A percentile compares a stretch with the other conserved stretches of the same genome.
phyloP scores from a whole-genome alignment of 148 eudicot genomes.

The Pharnaceum exiguum region DNA sequence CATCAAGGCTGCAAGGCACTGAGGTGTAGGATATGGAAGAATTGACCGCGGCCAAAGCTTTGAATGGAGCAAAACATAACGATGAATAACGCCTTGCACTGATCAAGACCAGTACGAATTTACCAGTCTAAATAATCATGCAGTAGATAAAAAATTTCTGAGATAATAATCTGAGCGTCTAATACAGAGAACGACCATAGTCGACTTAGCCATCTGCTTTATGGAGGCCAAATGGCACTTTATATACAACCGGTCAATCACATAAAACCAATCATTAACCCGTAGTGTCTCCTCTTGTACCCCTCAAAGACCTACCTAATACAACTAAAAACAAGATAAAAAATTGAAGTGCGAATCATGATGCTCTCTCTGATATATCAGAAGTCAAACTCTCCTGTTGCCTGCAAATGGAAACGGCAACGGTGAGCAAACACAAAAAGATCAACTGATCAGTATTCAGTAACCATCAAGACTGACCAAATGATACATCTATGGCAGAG shows the following conservation, averaged over 20 bases:
- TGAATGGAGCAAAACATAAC: too few species aligned
- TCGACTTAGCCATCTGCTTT: conserved; percentile 27
- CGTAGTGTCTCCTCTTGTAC: conserved; percentile 15
- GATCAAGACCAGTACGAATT: too few species aligned
- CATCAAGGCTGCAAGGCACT: too few species aligned
- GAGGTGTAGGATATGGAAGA: too few species aligned
- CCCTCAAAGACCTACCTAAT: conserved; percentile 20
- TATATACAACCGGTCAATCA: conserved; percentile 42
- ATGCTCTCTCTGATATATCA: conserved; percentile 29
- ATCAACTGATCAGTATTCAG: not conserved
- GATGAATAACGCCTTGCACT: too few species aligned
- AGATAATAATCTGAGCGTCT: conserved; percentile 12
- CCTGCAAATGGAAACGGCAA: conserved; percentile 45
- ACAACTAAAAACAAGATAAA: conserved; percentile 11
- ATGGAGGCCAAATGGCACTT: conserved; percentile 27
- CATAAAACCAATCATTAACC: conserved; percentile 17
- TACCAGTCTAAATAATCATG: too few species aligned
- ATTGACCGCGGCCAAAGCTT: too few species aligned
- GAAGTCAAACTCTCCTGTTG: conserved; percentile 86
- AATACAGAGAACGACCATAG: conserved; percentile 12
- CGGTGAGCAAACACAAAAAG: not conserved
- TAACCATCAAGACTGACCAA: not conserved
- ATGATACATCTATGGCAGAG: not conserved
- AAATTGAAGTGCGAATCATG: not conserved
- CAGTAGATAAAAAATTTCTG: too few species aligned